phyloP scores from a whole-genome alignment of 495 filamentous ascomycete genomes.

The Penicillium lividum region DNA sequence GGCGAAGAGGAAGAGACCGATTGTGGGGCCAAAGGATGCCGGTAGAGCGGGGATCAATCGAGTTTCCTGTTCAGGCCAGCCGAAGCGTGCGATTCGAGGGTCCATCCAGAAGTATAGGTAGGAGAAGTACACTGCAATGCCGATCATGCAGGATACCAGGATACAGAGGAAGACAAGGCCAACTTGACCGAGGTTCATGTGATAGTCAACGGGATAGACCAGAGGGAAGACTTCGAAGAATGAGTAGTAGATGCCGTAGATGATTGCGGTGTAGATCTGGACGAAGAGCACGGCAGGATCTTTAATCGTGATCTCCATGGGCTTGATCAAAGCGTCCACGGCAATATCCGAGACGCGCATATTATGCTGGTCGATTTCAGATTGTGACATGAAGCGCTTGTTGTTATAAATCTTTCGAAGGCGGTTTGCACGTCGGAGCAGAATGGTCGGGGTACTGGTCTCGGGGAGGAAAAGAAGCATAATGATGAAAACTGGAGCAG shows the following conservation, averaged over 20 bases:
- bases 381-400: constrained; percentile 44
- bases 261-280: constrained; percentile 61
- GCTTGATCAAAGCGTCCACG: constrained; percentile 61
- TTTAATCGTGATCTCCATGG: constrained; percentile 61
- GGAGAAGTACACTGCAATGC: constrained; percentile 50
- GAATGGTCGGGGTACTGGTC: constrained; percentile 57
- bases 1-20: constrained; percentile 64
- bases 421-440: constrained; percentile 56
- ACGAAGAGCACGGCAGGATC: constrained; percentile 65
- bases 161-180: constrained; percentile 68
- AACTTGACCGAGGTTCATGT: constrained; percentile 60
- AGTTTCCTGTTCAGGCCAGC: constrained; percentile 51
- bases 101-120: constrained; percentile 57
- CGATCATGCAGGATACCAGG: constrained; percentile 56
- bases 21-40: constrained; percentile 52
- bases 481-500: constrained; percentile 45
- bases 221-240: constrained; percentile 76
- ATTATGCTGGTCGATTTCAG: constrained; percentile 53
- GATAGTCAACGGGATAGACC: constrained; percentile 65
- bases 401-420: constrained; percentile 50
- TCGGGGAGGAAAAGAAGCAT: constrained; percentile 60
- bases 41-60: constrained; percentile 58
- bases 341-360: constrained; percentile 48
- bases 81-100: constrained; percentile 46
- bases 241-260: constrained; percentile 68